Base-by-base conservation (phyloP, 371 early-diverging fungal genomes). In the Rhizopus sp. region DNA sequence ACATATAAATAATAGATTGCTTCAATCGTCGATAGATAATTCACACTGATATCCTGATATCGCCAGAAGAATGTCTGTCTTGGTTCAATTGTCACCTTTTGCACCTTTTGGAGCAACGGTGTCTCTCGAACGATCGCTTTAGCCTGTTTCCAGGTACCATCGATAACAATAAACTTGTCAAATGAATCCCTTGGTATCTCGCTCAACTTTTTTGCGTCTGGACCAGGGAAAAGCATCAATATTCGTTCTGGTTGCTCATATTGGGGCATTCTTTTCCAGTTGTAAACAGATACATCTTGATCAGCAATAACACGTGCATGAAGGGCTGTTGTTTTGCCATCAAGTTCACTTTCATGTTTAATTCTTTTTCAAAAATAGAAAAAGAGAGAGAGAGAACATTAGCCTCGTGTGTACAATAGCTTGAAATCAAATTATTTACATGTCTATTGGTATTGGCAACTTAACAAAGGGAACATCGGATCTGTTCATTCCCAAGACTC, bases 111-210 rank as follows among this genome's bases (percentile, higher is more conserved):
- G 37, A 83, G 60, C 37, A 62, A 40, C 15, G 77, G 62, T 47
- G 87, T 67, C 39, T 73, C 53, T 39, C 77, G 69, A 4, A 87
- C 78, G 78, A 97, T 94, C 30, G 78, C 77, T 50, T 78, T 82
- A 3, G 94, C 94, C 62, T 96, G 97, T 34, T 77, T 72, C 97
- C 97, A 95, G 8, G 96, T 95, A 17, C 95, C 96, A 67, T 95
- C 97, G 53, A 96, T 86, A 5, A 97, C 96, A 47, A 93, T 76
- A 13, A 94, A 59, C 42, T 83, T 77, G 61, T 92, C 90, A 64
- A 91, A 93, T 2, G 86, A 72, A 15, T 61, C 67, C 17, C 69
- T 49, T 2, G 83, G 80, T 40, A 92, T 84, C 32, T 90, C 79
- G 0, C 76, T 68, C 5, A 92, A 68, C 6, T 83, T 81, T 45